These are phyloP conservation scores for Trametes punicea DNA, from an alignment of 768 basidiomycete genomes.

Conservation along the genomic window DNA sequence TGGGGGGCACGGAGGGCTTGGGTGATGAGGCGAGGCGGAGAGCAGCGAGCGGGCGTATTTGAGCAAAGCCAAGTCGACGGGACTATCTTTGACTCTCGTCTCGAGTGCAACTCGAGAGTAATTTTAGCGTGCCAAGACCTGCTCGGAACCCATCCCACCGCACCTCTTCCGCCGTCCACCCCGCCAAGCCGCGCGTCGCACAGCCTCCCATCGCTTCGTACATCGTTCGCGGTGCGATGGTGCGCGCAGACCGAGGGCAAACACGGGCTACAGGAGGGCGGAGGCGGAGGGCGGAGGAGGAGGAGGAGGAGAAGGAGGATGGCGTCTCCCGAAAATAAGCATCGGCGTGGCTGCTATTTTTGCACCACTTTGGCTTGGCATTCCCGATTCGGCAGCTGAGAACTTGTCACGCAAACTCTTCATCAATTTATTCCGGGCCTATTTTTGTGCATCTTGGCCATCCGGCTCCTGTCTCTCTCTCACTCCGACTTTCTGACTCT, in stretches of 20 bases:
- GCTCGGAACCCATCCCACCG: conserved; percentile 22
- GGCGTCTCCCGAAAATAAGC: conserved; percentile 21
- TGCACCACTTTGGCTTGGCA: conserved; percentile 20
- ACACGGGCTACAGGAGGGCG: background rate
- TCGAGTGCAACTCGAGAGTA: conserved; percentile 30
- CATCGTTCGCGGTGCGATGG: background rate
- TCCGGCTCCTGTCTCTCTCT: background rate
- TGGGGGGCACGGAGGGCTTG: conserved; percentile 2
- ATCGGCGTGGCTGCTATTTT: conserved; percentile 19
- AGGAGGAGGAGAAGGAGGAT: conserved; percentile 11
- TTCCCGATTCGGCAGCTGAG: conserved; percentile 13
- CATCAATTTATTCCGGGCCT: conserved; percentile 14
- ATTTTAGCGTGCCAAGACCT: conserved; percentile 42
- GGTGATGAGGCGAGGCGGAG: conserved; percentile 13
- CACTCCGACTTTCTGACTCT: background rate
- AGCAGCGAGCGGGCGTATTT: conserved; percentile 25
- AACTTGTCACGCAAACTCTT: conserved; percentile 15
- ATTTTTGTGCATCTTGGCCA: conserved; percentile 10
- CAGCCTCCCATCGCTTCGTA: background rate
- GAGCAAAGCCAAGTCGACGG: conserved; percentile 44
- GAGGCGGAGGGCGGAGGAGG: background rate
- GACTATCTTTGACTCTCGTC: conserved; percentile 43
- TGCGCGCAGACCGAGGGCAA: background rate
- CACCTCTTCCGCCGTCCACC: conserved; percentile 8
- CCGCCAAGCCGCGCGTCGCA: background rate